Conservation (phyloP, 2,329 filamentous ascomycete species). For the Clathrospora elynae region DNA sequence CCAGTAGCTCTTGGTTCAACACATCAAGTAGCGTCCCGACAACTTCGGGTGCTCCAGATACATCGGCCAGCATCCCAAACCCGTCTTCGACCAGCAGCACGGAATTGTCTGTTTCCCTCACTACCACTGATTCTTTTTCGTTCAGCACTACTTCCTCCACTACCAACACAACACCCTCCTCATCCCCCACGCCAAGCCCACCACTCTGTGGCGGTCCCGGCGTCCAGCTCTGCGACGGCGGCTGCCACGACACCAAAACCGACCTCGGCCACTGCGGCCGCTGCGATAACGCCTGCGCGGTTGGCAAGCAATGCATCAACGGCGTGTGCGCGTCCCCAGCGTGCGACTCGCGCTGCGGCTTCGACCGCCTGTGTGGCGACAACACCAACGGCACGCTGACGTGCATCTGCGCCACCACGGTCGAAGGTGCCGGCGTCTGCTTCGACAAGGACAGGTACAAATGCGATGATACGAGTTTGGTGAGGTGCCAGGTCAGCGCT, state of each 20-base stretch:
- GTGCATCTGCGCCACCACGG: constrained; percentile 38
- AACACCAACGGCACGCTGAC: constrained; percentile 17
- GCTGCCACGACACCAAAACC: constrained; percentile 30
- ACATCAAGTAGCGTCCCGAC: neutral
- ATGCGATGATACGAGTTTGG: constrained; percentile 15
- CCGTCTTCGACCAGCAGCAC: constrained; percentile 2
- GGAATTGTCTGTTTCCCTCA: neutral
- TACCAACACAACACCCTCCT: neutral
- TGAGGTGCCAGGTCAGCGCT: constrained; percentile 6
- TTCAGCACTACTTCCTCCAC: constrained; percentile 7
- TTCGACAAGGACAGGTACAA: constrained; percentile 30
- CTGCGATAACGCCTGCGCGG: constrained; percentile 33
- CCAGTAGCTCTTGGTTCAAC: neutral
- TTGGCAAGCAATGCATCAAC: constrained; percentile 37
- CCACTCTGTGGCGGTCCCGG: constrained; percentile 22
- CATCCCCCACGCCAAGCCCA: constrained; percentile 8
- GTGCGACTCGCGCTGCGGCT: constrained; percentile 39
- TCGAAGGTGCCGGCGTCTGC: constrained; percentile 35
- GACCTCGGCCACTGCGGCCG: constrained; percentile 35
- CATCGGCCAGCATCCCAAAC: constrained; percentile 1
- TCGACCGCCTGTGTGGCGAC: constrained; percentile 32
- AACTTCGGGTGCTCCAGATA: constrained; percentile 1
- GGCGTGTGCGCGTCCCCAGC: constrained; percentile 38
- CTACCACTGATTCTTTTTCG: neutral
- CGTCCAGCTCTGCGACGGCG: constrained; percentile 24